These are phyloP conservation scores for Penicillium bialowiezense DNA, from an alignment of 495 filamentous ascomycete genomes.

Conservation along the genomic window DNA sequence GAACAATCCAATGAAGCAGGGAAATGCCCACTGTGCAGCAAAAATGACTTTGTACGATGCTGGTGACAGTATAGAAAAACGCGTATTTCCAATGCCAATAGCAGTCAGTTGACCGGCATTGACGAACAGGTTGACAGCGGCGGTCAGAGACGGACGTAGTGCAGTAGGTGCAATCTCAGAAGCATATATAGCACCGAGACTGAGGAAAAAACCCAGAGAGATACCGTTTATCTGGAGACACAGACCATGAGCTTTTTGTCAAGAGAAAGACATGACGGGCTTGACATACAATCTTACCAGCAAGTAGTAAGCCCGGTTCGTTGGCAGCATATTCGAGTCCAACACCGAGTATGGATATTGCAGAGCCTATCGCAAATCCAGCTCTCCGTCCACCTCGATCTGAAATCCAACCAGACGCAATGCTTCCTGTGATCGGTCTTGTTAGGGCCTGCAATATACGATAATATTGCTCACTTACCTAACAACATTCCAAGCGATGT, in stretches of 20 bases:
- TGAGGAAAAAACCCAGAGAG: slow-evolving; percentile 6
- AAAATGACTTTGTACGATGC: slow-evolving; percentile 4
- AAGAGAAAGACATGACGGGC: background rate
- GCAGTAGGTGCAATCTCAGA: slow-evolving; percentile 6
- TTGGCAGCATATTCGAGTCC: slow-evolving; percentile 8
- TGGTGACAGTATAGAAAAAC: background rate
- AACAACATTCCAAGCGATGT: slow-evolving; percentile 9
- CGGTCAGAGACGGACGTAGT: slow-evolving; percentile 3
- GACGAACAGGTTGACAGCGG: slow-evolving; percentile 10
- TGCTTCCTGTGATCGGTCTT: slow-evolving; percentile 1
- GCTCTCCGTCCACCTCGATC: slow-evolving; percentile 1
- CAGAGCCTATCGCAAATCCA: slow-evolving; percentile 4
- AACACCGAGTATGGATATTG: slow-evolving; percentile 1
- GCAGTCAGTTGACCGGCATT: slow-evolving; percentile 5
- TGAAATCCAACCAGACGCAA: slow-evolving; percentile 5
- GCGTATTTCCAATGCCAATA: slow-evolving; percentile 4
- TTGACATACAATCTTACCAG: slow-evolving; percentile 4
- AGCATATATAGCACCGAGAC: slow-evolving; percentile 1
- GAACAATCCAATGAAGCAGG: slow-evolving; percentile 1
- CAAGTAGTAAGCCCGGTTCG: slow-evolving; percentile 4
- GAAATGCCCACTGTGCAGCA: slow-evolving; percentile 10
- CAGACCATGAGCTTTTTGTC: background rate
- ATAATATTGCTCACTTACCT: background rate
- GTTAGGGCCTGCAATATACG: background rate
- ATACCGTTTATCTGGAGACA: slow-evolving; percentile 5